Evolutionary conservation across 805 yeast genomes (phyloP), one percentile per base, ranked within the genome.

Genomic region (Myxozyma udenii): DNA sequence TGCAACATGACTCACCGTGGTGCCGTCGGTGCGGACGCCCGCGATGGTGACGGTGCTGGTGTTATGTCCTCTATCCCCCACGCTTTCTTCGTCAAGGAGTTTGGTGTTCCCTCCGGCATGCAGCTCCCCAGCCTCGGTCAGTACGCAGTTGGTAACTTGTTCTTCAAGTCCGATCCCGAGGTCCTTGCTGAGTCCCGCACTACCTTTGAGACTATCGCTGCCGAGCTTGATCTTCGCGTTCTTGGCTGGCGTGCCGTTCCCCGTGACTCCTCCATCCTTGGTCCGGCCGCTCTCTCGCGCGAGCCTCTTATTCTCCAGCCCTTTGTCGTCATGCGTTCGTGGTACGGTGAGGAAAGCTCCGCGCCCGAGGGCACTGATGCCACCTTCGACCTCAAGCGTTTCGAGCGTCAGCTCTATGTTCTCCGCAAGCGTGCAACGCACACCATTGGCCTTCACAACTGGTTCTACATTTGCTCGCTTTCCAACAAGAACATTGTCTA

Each of bases 1-100:
- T 90, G 98, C 74, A 91, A 93, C 73, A 93, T 91, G 98, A 87
- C 97, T 56, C 98, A 91, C 71, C 82, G 98, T 74, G 98, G 98
- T 67, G 98, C 98, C 37, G 96, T 90, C 55, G 95, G 96, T 53
- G 77, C 88, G 1, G 96, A 90, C 66, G 95, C 97, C 21, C 81
- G 89, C 64, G 96, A 91, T 68, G 98, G 98, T 71, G 98, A 91
- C 68, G 98, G 98, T 71, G 98, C 98, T 24, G 98, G 98, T 70
- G 88, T 91, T 56, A 81, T 91, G 80, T 80, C 93, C 45, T 85
- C 95, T 26, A 81, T 91, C 57, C 96, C 97, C 32, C 96, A 90
- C 72, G 82, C 79, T 60, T 87, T 93, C 69, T 81, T 91, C 77
- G 71, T 71, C 53, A 81, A 91, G 68, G 98, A 91, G 73, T 90